phyloP scores from a whole-genome alignment of 495 filamentous ascomycete genomes.

The Niebla homalea region DNA sequence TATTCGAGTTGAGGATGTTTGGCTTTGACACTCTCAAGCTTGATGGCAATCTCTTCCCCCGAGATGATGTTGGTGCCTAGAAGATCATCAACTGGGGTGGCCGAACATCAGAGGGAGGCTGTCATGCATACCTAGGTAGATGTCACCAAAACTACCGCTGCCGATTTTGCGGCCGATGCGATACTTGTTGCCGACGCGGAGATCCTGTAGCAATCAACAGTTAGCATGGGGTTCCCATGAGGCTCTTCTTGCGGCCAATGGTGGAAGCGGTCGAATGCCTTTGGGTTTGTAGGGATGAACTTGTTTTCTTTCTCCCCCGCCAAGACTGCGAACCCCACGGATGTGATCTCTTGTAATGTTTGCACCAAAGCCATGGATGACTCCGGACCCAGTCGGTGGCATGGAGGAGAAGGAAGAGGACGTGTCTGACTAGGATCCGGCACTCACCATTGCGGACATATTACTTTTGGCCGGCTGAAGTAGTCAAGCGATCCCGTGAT shows the following conservation, averaged over 20 bases:
- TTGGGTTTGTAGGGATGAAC: background rate
- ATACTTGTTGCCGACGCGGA: conserved; percentile 99
- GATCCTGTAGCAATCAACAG: conserved; percentile 50
- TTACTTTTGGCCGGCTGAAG: conserved; percentile 18
- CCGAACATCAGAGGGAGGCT: background rate
- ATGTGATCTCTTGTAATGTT: conserved; percentile 5
- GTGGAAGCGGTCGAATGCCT: background rate
- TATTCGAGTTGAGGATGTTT: conserved; percentile 99
- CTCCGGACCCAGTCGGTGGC: background rate
- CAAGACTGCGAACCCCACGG: conserved; percentile 5
- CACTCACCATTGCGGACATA: conserved; percentile 42
- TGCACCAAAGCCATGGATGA: background rate
- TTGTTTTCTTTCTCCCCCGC: background rate
- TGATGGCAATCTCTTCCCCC: conserved; percentile 98
- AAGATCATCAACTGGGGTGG: conserved; percentile 10
- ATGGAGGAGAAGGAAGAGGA: background rate
- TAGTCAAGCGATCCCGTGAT: conserved; percentile 1
- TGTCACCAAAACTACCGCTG: conserved; percentile 96
- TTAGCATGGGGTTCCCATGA: conserved; percentile 20
- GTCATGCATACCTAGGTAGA: conserved; percentile 68
- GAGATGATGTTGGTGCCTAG: conserved; percentile 98
- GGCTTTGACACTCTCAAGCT: conserved; percentile 98
- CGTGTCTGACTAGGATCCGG: background rate
- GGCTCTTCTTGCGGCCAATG: background rate
- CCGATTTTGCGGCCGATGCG: conserved; percentile 99